Base-by-base conservation (phyloP, 345 rosid species). In the Clarkia xantiana region DNA sequence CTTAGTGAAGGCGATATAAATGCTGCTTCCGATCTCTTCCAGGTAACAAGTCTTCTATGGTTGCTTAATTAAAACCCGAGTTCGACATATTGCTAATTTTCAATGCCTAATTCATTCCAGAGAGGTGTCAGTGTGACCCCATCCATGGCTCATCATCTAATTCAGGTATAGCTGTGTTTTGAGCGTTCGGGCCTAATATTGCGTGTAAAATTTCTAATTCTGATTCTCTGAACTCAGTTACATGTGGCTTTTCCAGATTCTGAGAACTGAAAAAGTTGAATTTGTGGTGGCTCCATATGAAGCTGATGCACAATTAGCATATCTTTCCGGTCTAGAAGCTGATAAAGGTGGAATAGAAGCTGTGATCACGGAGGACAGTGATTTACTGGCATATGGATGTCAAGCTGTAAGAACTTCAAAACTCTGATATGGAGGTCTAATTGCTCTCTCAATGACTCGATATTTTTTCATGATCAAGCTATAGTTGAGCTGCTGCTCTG, bases 251-350 rank as follows among this genome's bases (percentile, higher is more conserved):
- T 60, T 69, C 23, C 75, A 88, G 97, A 73, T 68, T 41, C 65
- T 89, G 66, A 85, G 67, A 65, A 73, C 71, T 39, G 86, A 82
- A 67, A 76, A 82, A 39, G 58, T 89, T 43, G 90, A 89, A 68
- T 89, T 73, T 65, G 74, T 89, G 59, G 97, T 85, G 64, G 97
- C 94, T 55, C 97, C 97, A 3, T 85, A 89, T 13, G 94, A 89
- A 75, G 97, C 97, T 39, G 97, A 89, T 77, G 97, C 95, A 60
- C 94, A 89, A 63, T 67, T 89, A 62, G 95, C 94, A 16, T 78
- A 89, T 55, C 59, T 85, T 48, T 71, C 84, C 47, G 73, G 80
- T 61, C 78, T 82, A 43, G 77, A 71, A 51, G 65, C 62, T 22
- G 87, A 63, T 57, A 58, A 75, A 47, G 95, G 89, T n/a, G 97